Conservation (phyloP, 2,329 filamentous ascomycete genomes). For the Calonectria hawksworthii region DNA sequence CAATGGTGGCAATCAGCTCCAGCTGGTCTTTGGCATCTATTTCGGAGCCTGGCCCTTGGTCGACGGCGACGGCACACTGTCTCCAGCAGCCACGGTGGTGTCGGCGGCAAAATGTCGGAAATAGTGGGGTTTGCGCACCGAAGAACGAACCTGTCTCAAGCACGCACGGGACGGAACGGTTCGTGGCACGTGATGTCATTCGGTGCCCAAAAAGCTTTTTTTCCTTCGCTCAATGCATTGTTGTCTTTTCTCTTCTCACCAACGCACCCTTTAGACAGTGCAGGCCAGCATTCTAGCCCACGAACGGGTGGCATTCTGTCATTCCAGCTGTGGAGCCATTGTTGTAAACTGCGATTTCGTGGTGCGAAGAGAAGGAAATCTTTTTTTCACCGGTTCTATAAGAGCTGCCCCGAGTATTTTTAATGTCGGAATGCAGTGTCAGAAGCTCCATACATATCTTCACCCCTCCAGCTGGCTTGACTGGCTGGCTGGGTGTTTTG, state of each 20-base stretch:
- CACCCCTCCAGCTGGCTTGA: not conserved
- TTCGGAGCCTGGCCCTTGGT: constrained; percentile 38
- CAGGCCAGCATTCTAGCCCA: constrained; percentile 75
- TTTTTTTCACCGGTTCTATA: constrained; percentile 62
- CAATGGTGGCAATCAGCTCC: constrained; percentile 6
- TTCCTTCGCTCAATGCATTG: not conserved
- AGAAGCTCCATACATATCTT: constrained; percentile 57
- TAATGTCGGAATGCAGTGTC: constrained; percentile 56
- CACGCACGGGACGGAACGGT: constrained; percentile 17
- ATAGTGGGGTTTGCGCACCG: constrained; percentile 35
- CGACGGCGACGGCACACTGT: constrained; percentile 10
- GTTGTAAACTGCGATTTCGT: constrained; percentile 74
- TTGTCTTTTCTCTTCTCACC: constrained; percentile 59
- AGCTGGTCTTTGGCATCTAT: constrained; percentile 43
- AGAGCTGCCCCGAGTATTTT: constrained; percentile 69
- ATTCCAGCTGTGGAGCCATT: constrained; percentile 70
- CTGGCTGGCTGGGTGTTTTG: not conserved
- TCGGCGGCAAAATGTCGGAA: constrained; percentile 43
- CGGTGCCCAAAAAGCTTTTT: constrained; percentile 16
- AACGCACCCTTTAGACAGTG: constrained; percentile 91
- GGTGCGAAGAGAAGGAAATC: constrained; percentile 67
- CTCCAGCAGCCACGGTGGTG: constrained; percentile 12
- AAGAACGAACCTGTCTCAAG: constrained; percentile 11
- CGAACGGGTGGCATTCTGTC: constrained; percentile 78
- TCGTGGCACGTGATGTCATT: constrained; percentile 30